Evolutionary conservation across 805 yeast species (phyloP).

Genomic region (Candida corydali): DNA sequence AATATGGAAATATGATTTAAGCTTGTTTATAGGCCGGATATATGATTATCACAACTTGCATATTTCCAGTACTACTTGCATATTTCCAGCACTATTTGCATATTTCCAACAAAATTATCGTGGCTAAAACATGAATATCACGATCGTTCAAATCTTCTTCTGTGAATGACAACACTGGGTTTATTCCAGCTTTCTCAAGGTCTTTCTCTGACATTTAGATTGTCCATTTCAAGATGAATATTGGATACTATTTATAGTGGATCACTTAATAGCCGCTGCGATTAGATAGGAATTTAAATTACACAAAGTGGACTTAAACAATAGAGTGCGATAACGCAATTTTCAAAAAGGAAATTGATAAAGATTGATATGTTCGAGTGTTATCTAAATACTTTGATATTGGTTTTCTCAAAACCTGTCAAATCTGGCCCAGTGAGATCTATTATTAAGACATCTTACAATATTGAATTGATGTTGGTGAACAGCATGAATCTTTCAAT

Average conservation of each 20-base stretch:
- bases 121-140: background rate
- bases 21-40: no score
- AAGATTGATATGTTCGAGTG: background rate
- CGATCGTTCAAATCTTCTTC: constrained; percentile 7
- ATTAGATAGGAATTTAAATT: no score
- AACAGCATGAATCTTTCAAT: background rate
- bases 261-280: no score
- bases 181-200: background rate
- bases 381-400: background rate
- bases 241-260: no score
- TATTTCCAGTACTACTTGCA: no score
- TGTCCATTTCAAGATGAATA: no score
- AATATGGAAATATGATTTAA: no score
- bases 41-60: no score
- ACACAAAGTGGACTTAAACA: background rate
- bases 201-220: constrained; percentile 1
- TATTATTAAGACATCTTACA: no score
- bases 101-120: no score
- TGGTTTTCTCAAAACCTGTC: background rate
- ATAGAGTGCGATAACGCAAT: background rate
- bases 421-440: background rate
- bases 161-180: constrained; percentile 7
- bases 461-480: no score
- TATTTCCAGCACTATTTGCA: no score
- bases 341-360: background rate